These are phyloP conservation scores for Ochetophila trinervis DNA, from an alignment of 306 rosid species.

Conservation along the genomic window DNA sequence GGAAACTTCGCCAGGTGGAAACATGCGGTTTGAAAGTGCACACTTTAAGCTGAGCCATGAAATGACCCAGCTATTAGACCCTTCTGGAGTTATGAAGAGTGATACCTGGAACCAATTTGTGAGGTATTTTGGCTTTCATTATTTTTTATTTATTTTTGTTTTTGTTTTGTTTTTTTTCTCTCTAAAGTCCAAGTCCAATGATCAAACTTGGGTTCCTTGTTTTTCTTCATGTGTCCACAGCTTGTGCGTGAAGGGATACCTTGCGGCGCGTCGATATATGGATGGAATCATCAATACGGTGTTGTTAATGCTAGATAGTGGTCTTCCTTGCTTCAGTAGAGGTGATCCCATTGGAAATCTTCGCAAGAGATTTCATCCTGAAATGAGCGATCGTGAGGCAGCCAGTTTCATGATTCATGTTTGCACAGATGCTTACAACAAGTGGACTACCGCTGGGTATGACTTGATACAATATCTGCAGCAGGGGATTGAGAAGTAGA, in stretches of 20 bases:
- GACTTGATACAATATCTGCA: conserved; percentile 95
- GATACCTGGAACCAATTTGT: conserved; percentile 93
- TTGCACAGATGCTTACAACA: conserved; percentile 94
- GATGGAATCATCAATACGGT: conserved; percentile 84
- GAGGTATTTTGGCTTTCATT: conserved; percentile 41
- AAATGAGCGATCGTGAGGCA: conserved; percentile 95
- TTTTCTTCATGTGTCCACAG: conserved; percentile 32
- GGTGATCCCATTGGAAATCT: conserved; percentile 98
- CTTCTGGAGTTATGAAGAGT: conserved; percentile 92
- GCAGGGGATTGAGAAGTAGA: conserved; percentile 95
- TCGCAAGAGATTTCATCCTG: conserved; percentile 94
- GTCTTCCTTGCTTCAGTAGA: conserved; percentile 95
- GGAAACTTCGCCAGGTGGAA: conserved; percentile 97
- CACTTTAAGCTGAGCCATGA: conserved; percentile 99
- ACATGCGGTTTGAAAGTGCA: conserved; percentile 97
- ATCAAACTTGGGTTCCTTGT: background rate
- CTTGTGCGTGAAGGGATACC: conserved; percentile 94
- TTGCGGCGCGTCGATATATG: conserved; percentile 84
- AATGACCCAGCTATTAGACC: conserved; percentile 97
- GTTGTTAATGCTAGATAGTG: conserved; percentile 86
- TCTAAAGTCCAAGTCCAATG: background rate
- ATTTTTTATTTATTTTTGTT: too few species aligned
- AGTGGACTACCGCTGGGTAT: conserved; percentile 99
- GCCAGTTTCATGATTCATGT: conserved; percentile 96
- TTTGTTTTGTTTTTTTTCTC: background rate